Percentiles rank a stretch among this genome's conserved stretches.
Evolutionary conservation across 2,329 filamentous ascomycete genomes (phyloP).

Genomic region (Colletotrichum sojae): DNA sequence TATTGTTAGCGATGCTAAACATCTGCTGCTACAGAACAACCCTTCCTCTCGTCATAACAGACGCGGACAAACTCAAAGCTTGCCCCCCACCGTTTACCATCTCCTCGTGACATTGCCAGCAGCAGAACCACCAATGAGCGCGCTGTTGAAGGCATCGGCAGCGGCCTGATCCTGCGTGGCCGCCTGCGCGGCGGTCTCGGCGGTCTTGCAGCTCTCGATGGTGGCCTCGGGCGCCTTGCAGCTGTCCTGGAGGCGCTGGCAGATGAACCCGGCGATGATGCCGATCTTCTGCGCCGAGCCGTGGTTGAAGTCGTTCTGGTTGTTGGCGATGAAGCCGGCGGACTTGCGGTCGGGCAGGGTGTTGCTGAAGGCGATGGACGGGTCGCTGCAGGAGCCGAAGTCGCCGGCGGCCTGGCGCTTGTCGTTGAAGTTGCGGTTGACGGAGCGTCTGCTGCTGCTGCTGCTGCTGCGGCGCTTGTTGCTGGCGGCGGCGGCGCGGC

Average conservation of each 20-base stretch:
- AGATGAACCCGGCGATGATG: constrained; percentile 64
- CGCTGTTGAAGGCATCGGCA: constrained; percentile 46
- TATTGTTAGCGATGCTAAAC: neutral
- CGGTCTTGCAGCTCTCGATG: constrained; percentile 31
- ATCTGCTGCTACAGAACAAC: neutral
- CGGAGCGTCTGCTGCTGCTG: constrained; percentile 40
- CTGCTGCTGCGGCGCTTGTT: constrained; percentile 18
- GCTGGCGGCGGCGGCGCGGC: constrained; percentile 44
- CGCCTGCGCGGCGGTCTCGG: constrained; percentile 40
- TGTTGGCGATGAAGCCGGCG: constrained; percentile 56
- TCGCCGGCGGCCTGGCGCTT: constrained; percentile 50
- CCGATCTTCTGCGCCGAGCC: constrained; percentile 59
- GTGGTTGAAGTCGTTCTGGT: constrained; percentile 63
- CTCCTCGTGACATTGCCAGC: constrained; percentile 9
- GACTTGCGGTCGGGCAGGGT: constrained; percentile 64
- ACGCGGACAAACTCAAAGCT: too few relatives aligned
- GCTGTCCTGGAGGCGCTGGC: constrained; percentile 54
- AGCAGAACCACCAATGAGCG: constrained; percentile 33
- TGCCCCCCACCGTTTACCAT: neutral
- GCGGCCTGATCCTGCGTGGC: constrained; percentile 44
- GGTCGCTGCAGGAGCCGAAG: constrained; percentile 63
- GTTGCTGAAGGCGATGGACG: constrained; percentile 63
- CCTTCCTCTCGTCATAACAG: neutral
- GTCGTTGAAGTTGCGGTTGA: constrained; percentile 34
- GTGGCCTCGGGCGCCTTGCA: constrained; percentile 43